Percentiles rank a stretch among this genome's conserved stretches.
phyloP scores from a whole-genome alignment of 352 stramenopile species.

The Globisporangium acanthophoron region DNA sequence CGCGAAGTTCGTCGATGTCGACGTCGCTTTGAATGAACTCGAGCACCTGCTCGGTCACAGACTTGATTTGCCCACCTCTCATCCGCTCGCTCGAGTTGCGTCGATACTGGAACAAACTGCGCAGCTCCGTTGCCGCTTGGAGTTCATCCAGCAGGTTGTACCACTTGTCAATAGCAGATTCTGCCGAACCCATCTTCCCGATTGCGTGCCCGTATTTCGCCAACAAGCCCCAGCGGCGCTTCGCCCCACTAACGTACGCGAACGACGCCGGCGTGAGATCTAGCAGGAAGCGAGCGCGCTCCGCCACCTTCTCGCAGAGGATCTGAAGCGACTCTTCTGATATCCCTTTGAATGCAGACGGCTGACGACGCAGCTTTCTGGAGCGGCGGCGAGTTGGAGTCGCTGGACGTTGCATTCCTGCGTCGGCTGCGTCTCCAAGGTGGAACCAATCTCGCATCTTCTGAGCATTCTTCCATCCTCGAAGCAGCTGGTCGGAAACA shows the following conservation, averaged over 20 bases:
- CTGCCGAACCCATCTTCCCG: slow-evolving; percentile 28
- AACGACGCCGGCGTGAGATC: slow-evolving; percentile 74
- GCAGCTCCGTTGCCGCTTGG: slow-evolving; percentile 65
- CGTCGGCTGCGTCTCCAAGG: slow-evolving; percentile 67
- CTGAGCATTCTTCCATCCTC: slow-evolving; percentile 78
- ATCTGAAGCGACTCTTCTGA: slow-evolving; percentile 64
- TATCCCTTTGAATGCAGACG: slow-evolving; percentile 72
- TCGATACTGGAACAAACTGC: slow-evolving; percentile 69
- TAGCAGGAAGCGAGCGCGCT: slow-evolving; percentile 61
- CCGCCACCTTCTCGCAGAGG: slow-evolving; percentile 70
- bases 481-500: slow-evolving; percentile 59
- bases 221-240: slow-evolving; percentile 59
- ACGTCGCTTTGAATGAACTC: slow-evolving; percentile 84
- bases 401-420: slow-evolving; percentile 27
- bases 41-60: slow-evolving; percentile 75
- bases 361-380: slow-evolving; percentile 46
- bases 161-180: slow-evolving; percentile 69
- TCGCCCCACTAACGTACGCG: slow-evolving; percentile 64
- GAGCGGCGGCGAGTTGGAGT: slow-evolving; percentile 26
- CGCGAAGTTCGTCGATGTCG: slow-evolving; percentile 46
- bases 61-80: slow-evolving; percentile 44
- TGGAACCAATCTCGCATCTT: slow-evolving; percentile 88
- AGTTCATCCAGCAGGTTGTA: slow-evolving; percentile 76
- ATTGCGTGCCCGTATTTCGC: slow-evolving; percentile 71
- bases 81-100: slow-evolving; percentile 65